These are phyloP conservation scores for Xylogone sp. DNA, from an alignment of 2,329 filamentous ascomycete species.

Conservation along the genomic window DNA sequence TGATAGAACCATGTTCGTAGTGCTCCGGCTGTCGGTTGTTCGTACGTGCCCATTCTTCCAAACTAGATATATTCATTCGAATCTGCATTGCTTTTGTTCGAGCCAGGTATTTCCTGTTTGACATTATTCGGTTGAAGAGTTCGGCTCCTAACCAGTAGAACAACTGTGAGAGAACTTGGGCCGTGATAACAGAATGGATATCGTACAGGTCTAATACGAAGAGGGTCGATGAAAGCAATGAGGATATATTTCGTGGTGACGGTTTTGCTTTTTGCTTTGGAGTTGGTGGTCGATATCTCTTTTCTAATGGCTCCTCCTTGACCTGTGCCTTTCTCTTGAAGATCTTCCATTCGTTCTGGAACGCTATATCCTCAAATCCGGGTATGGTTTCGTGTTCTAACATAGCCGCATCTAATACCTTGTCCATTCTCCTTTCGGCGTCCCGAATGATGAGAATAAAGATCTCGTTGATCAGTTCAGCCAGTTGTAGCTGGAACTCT, in stretches of 20 bases:
- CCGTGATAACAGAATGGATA: slow-evolving; percentile 92
- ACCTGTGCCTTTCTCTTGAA: slow-evolving; percentile 89
- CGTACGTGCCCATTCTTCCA: slow-evolving; percentile 92
- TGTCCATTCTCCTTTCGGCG: slow-evolving; percentile 92
- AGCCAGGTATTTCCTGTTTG: slow-evolving; percentile 88
- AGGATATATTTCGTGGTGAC: slow-evolving; percentile 92
- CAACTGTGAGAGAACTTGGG: slow-evolving; percentile 87
- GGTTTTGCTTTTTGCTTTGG: slow-evolving; percentile 90
- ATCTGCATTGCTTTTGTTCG: slow-evolving; percentile 99
- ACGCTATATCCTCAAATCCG: slow-evolving; percentile 92
- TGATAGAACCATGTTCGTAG: slow-evolving; percentile 88
- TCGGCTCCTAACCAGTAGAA: slow-evolving; percentile 96
- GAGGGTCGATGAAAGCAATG: slow-evolving; percentile 87
- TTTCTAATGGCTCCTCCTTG: slow-evolving; percentile 86
- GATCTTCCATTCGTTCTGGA: slow-evolving; percentile 98
- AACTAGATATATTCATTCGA: slow-evolving; percentile 92
- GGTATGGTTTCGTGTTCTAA: slow-evolving; percentile 97
- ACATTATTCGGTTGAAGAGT: slow-evolving; percentile 97
- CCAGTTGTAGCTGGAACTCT: slow-evolving; percentile 88
- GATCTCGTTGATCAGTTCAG: slow-evolving; percentile 95
- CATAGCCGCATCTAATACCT: slow-evolving; percentile 89
- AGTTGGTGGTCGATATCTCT: slow-evolving; percentile 86
- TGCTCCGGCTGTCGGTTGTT: slow-evolving; percentile 96
- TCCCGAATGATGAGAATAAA: slow-evolving; percentile 97
- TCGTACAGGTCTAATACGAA: slow-evolving; percentile 99